These are phyloP conservation scores for Phytophthora chlamydospora DNA, from an alignment of 352 stramenopile genomes.

Conservation along the genomic window DNA sequence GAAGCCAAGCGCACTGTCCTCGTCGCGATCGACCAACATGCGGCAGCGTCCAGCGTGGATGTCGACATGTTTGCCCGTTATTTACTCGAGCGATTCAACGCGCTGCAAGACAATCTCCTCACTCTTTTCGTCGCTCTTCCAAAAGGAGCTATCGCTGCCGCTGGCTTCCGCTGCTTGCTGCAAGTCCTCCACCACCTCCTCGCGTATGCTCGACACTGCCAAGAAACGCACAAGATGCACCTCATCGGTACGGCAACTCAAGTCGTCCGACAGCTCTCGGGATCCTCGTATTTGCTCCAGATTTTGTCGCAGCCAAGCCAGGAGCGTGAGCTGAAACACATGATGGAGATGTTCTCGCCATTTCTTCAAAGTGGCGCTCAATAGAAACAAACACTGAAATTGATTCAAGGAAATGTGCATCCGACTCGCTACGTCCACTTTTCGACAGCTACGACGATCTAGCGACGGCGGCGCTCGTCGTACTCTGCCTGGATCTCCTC, in stretches of 20 bases:
- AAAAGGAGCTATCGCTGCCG: slow-evolving; percentile 21
- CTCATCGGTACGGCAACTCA: slow-evolving; percentile 45
- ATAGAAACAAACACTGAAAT: slow-evolving; percentile 34
- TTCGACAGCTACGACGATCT: slow-evolving; percentile 1
- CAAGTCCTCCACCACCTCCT: slow-evolving; percentile 71
- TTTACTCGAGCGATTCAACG: slow-evolving; percentile 53
- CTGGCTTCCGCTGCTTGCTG: slow-evolving; percentile 62
- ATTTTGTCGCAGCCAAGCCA: slow-evolving; percentile 51
- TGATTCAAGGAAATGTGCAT: slow-evolving; percentile 24
- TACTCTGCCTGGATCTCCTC: slow-evolving; percentile 42
- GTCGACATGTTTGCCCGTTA: slow-evolving; percentile 42
- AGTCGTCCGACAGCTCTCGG: slow-evolving; percentile 55
- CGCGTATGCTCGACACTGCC: slow-evolving; percentile 54
- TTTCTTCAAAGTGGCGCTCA: slow-evolving; percentile 27
- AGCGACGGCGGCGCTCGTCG: slow-evolving; percentile 8
- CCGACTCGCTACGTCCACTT: slow-evolving; percentile 3
- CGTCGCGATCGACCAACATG: slow-evolving; percentile 41
- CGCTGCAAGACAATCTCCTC: slow-evolving; percentile 70
- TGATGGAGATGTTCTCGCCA: slow-evolving; percentile 49
- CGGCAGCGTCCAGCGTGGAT: slow-evolving; percentile 4
- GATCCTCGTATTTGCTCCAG: slow-evolving; percentile 71
- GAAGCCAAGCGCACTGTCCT: slow-evolving; percentile 53
- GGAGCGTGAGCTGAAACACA: slow-evolving; percentile 53
- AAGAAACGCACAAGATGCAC: slow-evolving; percentile 41
- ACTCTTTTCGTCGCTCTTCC: slow-evolving; percentile 68